Base-by-base conservation (phyloP, 768 basidiomycete species). In the Macrolepiota albuminosa region DNA sequence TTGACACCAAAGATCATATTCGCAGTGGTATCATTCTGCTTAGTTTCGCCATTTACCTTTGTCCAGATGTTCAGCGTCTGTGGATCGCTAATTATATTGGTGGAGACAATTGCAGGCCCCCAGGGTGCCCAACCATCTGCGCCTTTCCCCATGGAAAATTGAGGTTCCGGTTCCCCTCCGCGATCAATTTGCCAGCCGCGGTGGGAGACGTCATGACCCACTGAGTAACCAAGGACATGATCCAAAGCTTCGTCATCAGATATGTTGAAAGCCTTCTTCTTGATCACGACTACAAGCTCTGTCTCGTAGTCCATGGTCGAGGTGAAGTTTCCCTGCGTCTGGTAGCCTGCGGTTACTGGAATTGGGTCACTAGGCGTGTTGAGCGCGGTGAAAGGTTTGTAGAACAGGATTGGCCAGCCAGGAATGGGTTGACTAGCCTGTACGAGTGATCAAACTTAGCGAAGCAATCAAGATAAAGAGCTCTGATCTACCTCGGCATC, bases 141-240 rank as follows among this genome's bases (percentile, higher is more conserved):
- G 11, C 71, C 75, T 61, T 78, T 78, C 34, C 76, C 76, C 76
- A 78, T 77, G 7, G 75, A 76, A 61, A 67, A 77, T 49, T 77
- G 76, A 13, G 76, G 77, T 57, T 76, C 71, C 6, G 77, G 77
- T 58, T 68, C 51, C 24, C 77, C 77, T 11, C 77, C 77, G 18
- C 77, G 72, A 40, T 74, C 73, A 43, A 78, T 76, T 59, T 78
- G 76, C 77, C 77, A 78, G 13, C 77, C 77, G 24, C 77, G 68
- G 53, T 78, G 77, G 47, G 75, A 76, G 4, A 78, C 77, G 59
- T 78, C 77, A 60, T 78, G 68, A 0, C 77, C 77, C 33, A 74
- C 72, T 42, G 72, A 66, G 54, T 73, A 78, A 2, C 77, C 77
- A 21, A 76, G 69, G 52, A 78, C 76, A 53, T 77, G 74, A 54